Conservation (phyloP, 306 rosid genomes). For the Morella rubra region DNA sequence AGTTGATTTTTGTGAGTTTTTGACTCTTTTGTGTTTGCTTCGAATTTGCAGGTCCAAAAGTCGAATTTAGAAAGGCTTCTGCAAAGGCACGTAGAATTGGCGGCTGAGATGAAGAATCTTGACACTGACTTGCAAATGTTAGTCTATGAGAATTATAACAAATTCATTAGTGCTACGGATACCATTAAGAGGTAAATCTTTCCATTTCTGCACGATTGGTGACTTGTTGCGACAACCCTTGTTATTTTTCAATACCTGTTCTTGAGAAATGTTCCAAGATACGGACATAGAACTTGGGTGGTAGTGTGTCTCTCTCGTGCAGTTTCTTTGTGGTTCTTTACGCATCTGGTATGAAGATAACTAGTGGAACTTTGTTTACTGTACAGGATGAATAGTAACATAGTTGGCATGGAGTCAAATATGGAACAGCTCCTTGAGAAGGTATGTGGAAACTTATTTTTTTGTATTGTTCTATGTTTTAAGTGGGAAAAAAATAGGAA, state of each 20-base stretch:
- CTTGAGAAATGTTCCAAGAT: neutral
- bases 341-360: neutral
- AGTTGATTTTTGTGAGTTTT: neutral
- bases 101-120: constrained; percentile 98
- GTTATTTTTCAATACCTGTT: neutral
- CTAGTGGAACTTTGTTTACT: neutral
- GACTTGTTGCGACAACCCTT: neutral
- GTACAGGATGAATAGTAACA: constrained; percentile 89
- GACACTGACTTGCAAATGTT: constrained; percentile 95
- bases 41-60: constrained; percentile 50
- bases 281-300: neutral
- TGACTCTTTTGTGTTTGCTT: neutral
- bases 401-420: constrained; percentile 85
- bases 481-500: constrained; percentile 6
- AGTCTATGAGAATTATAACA: constrained; percentile 89
- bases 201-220: neutral
- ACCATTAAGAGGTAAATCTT: constrained; percentile 67
- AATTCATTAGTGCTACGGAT: constrained; percentile 89
- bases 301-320: neutral
- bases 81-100: constrained; percentile 77
- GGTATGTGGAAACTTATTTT: constrained; percentile 32
- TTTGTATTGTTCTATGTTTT: neutral
- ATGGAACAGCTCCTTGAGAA: constrained; percentile 94
- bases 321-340: neutral
- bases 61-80: constrained; percentile 83